Evolutionary conservation across 169 alveolate species (phyloP), one percentile per base, ranked within the genome.

Genomic region (Nephromyces sp.): DNA sequence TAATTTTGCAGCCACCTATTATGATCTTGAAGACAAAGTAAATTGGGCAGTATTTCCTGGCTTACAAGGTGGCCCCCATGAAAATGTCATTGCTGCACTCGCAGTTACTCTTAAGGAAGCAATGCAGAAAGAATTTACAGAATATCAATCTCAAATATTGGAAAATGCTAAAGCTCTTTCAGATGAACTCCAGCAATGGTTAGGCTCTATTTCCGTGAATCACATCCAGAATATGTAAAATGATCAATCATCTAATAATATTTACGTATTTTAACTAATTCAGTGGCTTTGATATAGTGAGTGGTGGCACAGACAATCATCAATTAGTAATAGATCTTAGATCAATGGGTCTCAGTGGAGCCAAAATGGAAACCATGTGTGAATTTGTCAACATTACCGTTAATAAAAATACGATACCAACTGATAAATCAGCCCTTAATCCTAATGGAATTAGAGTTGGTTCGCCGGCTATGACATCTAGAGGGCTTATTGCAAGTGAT

Each of bases 1-100:
- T n/a, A n/a, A n/a, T n/a, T n/a, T n/a, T n/a, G n/a, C n/a, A n/a
- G n/a, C n/a, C n/a, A n/a, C n/a, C n/a, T n/a, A 74, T 33, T 86
- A 79, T 70, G 90, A 87, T 85, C 90, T 81, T 52, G 93, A 74
- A 80, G 94, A 87, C 79, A 90, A 76, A 79, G 91, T 97, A 70
- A 93, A 95, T 78, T 77, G 86, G 69, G 94, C 98, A 0, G 98
- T 97, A 6, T 95, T 95, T 86, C 99, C 99, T 6, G 89, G 92
- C 1, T 87, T 93, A 65, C 97, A 94, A 74, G 98, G 98, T 2
- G 98, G 99, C 6, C 98, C 98, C 3, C 99, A 95, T 85, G 64
- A 76, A 27, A 88, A 92, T 75, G 90, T 86, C 71, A 89, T 91
- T 30, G 94, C 95, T 3, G 92, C 92, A 0, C 79, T 91, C 52